Evolutionary conservation across 805 yeast genomes (phyloP).

Genomic region (Hanseniaspora lindneri): DNA sequence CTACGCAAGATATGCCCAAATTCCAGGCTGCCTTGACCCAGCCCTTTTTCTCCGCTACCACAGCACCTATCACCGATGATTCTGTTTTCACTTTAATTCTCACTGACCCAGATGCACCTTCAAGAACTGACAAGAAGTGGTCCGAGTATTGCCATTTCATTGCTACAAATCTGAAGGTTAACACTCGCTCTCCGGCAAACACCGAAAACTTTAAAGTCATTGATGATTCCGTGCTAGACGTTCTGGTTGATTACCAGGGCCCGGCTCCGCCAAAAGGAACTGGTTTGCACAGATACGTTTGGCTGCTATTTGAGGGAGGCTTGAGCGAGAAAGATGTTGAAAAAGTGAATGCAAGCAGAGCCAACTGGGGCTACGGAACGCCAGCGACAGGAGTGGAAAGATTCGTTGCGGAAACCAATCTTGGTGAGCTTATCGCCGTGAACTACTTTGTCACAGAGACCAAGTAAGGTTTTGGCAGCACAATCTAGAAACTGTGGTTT

Average conservation of each 20-base stretch:
- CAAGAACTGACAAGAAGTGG: slow-evolving; percentile 71
- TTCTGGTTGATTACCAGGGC: slow-evolving; percentile 51
- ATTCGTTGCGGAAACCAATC: slow-evolving; percentile 44
- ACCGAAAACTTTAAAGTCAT: slow-evolving; percentile 11
- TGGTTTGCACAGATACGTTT: slow-evolving; percentile 79
- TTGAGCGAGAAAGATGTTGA: slow-evolving; percentile 23
- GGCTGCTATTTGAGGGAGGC: slow-evolving; percentile 58
- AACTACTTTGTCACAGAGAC: slow-evolving; percentile 80
- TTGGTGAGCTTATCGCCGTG: slow-evolving; percentile 50
- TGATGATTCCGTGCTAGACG: slow-evolving; percentile 26
- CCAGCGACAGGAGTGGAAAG: slow-evolving; percentile 69
- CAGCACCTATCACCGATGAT: slow-evolving; percentile 20
- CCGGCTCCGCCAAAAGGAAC: slow-evolving; percentile 82
- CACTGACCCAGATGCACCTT: slow-evolving; percentile 94
- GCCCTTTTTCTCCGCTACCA: slow-evolving; percentile 40
- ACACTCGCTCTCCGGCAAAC: slow-evolving; percentile 1
- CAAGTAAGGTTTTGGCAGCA: slow-evolving; percentile 18
- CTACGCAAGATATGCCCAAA: slow-evolving; percentile 56
- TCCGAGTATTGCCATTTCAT: slow-evolving; percentile 77
- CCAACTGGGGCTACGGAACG: slow-evolving; percentile 68
- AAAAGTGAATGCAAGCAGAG: slow-evolving; percentile 22
- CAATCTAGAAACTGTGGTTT: too few species aligned
- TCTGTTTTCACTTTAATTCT: slow-evolving; percentile 57
- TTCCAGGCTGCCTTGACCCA: slow-evolving; percentile 32
- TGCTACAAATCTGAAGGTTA: slow-evolving; percentile 33